Percentiles rank a stretch among this genome's conserved stretches.
Evolutionary conservation across 2,329 filamentous ascomycete species (phyloP).

Genomic region (Penicillium brevicompactum): DNA sequence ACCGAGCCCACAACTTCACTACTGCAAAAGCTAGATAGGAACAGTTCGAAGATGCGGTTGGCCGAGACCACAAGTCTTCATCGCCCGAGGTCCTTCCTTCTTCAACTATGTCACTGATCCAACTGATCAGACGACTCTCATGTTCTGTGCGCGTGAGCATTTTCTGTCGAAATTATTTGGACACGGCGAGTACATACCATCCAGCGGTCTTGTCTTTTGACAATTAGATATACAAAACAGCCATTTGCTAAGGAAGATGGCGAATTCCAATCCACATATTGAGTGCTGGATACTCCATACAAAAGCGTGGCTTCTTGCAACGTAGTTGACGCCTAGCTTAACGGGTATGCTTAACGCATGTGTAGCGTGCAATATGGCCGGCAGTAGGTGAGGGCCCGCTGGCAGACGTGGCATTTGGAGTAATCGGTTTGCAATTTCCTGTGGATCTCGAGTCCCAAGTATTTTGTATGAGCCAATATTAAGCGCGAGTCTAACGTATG

Average conservation of each 20-base stretch:
- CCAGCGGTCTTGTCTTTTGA: conserved; percentile 3
- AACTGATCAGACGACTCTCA: conserved; percentile 15
- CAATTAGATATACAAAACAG: conserved; percentile 13
- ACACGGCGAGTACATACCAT: conserved; percentile 5
- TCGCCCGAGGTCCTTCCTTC: conserved; percentile 20
- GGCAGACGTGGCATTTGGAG: conserved; percentile 56
- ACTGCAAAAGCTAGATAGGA: neutral
- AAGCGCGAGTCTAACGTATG: conserved; percentile 50
- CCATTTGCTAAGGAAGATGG: conserved; percentile 28
- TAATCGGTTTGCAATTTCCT: conserved; percentile 40
- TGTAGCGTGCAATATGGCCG: conserved; percentile 66
- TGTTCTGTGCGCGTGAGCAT: conserved; percentile 7
- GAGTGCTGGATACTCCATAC: conserved; percentile 30
- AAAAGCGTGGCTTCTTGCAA: conserved; percentile 21
- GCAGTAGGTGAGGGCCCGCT: conserved; percentile 55
- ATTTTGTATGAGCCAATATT: conserved; percentile 43
- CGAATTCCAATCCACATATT: conserved; percentile 29
- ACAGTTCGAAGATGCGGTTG: conserved; percentile 7
- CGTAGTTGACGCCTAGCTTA: conserved; percentile 24
- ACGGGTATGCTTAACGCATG: conserved; percentile 64
- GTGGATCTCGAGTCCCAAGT: conserved; percentile 63
- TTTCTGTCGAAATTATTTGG: neutral
- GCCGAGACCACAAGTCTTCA: conserved; percentile 9
- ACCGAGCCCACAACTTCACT: conserved; percentile 1
- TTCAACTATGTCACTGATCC: conserved; percentile 27